Evolutionary conservation across 1,139 yeast species (phyloP).

Genomic region (Yamadazyma trypodendri): DNA sequence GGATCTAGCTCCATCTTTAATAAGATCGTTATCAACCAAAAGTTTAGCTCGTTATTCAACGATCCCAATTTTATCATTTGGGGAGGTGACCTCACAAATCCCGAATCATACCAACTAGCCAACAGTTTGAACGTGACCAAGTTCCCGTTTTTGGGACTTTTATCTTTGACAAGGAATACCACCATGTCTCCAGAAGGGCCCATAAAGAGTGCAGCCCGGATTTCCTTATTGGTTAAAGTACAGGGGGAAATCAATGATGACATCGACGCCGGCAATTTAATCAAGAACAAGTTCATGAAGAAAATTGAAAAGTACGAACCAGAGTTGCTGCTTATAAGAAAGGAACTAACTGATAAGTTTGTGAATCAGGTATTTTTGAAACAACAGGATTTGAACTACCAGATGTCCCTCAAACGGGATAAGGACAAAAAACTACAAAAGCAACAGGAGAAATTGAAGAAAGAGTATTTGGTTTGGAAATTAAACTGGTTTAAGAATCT

Average conservation of each 20-base stretch:
- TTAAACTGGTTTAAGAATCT: conserved; percentile 44
- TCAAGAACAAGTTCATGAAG: conserved; percentile 39
- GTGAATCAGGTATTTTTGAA: conserved; percentile 59
- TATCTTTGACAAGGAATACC: conserved; percentile 55
- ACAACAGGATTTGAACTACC: conserved; percentile 80
- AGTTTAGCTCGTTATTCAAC: conserved; percentile 51
- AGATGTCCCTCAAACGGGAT: conserved; percentile 63
- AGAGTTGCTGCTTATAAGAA: conserved; percentile 54
- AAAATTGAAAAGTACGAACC: conserved; percentile 59
- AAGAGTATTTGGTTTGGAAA: conserved; percentile 43
- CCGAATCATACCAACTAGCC: conserved; percentile 85
- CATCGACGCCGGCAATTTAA: conserved; percentile 19
- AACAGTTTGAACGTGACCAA: conserved; percentile 70
- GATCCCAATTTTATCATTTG: conserved; percentile 63
- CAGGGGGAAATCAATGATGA: conserved; percentile 57
- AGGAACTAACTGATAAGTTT: conserved; percentile 61
- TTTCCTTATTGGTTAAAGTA: conserved; percentile 62
- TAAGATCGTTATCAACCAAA: conserved; percentile 54
- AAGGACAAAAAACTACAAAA: conserved; percentile 33
- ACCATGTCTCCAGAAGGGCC: conserved; percentile 64
- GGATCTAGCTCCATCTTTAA: conserved; percentile 54
- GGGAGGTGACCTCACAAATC: conserved; percentile 83
- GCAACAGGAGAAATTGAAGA: conserved; percentile 21
- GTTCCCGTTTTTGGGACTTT: conserved; percentile 76
- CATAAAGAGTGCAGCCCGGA: conserved; percentile 48